phyloP scores from a whole-genome alignment of 2,329 filamentous ascomycete genomes.

The Aureobasidium mangrovei region DNA sequence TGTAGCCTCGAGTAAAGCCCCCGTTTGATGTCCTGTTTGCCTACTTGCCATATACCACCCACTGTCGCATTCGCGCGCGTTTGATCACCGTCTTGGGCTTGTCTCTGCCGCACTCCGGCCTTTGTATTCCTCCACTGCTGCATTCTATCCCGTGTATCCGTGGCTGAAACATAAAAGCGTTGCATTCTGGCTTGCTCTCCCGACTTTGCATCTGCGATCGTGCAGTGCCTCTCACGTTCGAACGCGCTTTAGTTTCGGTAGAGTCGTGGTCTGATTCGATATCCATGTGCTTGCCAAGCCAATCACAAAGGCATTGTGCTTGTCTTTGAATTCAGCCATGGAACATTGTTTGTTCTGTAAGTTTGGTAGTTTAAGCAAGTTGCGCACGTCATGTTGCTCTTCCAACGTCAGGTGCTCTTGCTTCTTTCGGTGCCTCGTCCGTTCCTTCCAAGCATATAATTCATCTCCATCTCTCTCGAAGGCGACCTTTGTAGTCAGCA shows the following conservation, averaged over 20 bases:
- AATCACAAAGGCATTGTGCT: not conserved
- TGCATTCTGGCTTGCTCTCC: not conserved
- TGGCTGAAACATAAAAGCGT: slow-evolving; percentile 2
- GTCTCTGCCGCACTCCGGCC: not conserved
- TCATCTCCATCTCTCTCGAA: too few relatives aligned
- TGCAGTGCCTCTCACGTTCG: too few relatives aligned
- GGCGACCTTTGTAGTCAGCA: too few relatives aligned
- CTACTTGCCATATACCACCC: slow-evolving; percentile 9
- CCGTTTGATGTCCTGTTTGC: not conserved
- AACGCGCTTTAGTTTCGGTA: too few relatives aligned
- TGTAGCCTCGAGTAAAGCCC: slow-evolving; percentile 15
- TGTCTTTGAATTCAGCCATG: not conserved
- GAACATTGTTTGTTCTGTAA: not conserved
- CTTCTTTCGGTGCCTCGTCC: too few relatives aligned
- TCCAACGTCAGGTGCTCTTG: too few relatives aligned
- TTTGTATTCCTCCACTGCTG: slow-evolving; percentile 2
- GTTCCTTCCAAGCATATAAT: too few relatives aligned
- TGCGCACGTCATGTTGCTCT: too few relatives aligned
- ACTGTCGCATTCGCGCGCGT: too few relatives aligned
- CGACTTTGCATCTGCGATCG: too few relatives aligned
- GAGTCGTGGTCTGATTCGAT: not conserved
- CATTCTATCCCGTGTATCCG: not conserved
- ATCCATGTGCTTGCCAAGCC: not conserved
- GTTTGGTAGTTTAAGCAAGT: not conserved
- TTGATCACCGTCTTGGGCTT: not conserved